A percentile compares a stretch with the other conserved stretches of the same genome.
Evolutionary conservation across 352 stramenopile species (phyloP).

Genomic region (Globisporangium megalacanthum): DNA sequence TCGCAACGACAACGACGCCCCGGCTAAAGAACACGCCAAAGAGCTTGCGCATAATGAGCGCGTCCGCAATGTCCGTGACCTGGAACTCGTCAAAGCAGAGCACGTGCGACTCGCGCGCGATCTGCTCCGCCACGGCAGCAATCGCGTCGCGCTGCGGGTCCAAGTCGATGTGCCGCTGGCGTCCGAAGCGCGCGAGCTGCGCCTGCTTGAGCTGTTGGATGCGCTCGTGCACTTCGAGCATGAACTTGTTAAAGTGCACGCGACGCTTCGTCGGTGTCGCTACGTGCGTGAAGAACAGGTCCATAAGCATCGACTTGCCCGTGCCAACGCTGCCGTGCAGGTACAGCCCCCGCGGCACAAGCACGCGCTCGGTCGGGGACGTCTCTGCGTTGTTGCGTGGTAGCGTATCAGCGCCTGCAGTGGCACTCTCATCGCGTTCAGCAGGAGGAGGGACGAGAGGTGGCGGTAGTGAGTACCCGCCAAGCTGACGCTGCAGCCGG

Average conservation of each 20-base stretch:
- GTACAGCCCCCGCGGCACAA: slow-evolving; percentile 89
- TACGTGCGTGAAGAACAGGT: slow-evolving; percentile 88
- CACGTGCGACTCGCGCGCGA: slow-evolving; percentile 86
- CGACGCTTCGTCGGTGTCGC: slow-evolving; percentile 71
- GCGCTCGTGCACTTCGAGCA: slow-evolving; percentile 92
- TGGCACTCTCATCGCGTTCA: background rate
- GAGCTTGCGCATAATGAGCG: slow-evolving; percentile 95
- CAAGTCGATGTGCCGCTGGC: slow-evolving; percentile 85
- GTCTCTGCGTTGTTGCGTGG: slow-evolving; percentile 1
- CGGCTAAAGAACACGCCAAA: slow-evolving; percentile 88
- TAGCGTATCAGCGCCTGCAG: background rate
- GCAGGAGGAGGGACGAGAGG: slow-evolving; percentile 2
- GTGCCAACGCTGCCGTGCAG: slow-evolving; percentile 93
- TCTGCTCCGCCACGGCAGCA: slow-evolving; percentile 72
- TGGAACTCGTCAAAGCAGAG: slow-evolving; percentile 99
- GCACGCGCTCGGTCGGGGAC: slow-evolving; percentile 13
- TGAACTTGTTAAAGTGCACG: slow-evolving; percentile 98
- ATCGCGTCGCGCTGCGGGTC: slow-evolving; percentile 68
- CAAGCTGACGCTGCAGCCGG: slow-evolving; percentile 49
- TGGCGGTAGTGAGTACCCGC: slow-evolving; percentile 43
- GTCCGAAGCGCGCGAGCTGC: slow-evolving; percentile 68
- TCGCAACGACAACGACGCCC: slow-evolving; percentile 93
- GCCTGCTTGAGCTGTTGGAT: slow-evolving; percentile 90
- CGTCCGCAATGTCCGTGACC: slow-evolving; percentile 96
- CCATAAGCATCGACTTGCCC: slow-evolving; percentile 97